A percentile compares a stretch with the other conserved stretches of the same genome.
Conservation (phyloP, 1,284 basidiomycete species). For the Quambalaria eucalypti region DNA sequence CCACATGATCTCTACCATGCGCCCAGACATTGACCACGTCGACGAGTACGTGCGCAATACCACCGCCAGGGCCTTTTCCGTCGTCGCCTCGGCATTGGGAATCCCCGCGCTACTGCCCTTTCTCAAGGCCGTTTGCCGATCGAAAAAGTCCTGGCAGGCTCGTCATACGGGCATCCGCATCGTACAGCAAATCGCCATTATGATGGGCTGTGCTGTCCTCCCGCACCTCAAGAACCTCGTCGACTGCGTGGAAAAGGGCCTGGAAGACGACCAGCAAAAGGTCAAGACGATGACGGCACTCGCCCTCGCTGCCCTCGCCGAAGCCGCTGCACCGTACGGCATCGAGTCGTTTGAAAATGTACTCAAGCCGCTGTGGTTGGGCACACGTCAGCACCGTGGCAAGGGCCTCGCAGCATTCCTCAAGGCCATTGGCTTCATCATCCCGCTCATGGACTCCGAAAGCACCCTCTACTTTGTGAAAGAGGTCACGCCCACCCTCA, state of each 20-base stretch:
- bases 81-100: conserved; percentile 94
- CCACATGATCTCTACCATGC: conserved; percentile 99
- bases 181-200: conserved; percentile 98
- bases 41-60: conserved; percentile 99
- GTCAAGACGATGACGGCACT: conserved; percentile 98
- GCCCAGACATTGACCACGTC: conserved; percentile 97
- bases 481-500: conserved; percentile 53
- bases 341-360: conserved; percentile 99
- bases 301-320: conserved; percentile 88
- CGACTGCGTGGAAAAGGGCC: conserved; percentile 87
- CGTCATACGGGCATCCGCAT: conserved; percentile 98
- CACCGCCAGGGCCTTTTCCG: conserved; percentile 95
- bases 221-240: conserved; percentile 94
- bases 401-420: conserved; percentile 96
- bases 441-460: conserved; percentile 98
- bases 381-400: conserved; percentile 93
- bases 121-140: conserved; percentile 93
- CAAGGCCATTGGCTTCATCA: conserved; percentile 98
- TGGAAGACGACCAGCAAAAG: conserved; percentile 97
- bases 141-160: conserved; percentile 99
- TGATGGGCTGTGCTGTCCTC: conserved; percentile 99
- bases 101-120: conserved; percentile 96
- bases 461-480: conserved; percentile 45
- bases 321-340: conserved; percentile 95
- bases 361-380: conserved; percentile 93